Conservation (phyloP, 78 protist genomes). For the Dictyostelium capitatum region DNA sequence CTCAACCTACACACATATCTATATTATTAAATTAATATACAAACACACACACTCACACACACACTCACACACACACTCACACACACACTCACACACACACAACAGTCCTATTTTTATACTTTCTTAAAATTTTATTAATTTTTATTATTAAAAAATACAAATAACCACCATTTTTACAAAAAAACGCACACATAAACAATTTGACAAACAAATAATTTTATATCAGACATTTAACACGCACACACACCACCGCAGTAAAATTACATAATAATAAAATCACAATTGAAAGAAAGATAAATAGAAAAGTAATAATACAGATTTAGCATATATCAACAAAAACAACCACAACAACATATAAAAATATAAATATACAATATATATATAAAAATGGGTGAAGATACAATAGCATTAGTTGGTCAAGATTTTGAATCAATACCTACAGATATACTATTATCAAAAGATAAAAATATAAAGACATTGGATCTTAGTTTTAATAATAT, state of each 20-base stretch:
- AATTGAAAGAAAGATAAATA: background rate
- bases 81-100: too few species aligned
- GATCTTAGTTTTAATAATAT: conserved; percentile 81
- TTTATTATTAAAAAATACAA: too few species aligned
- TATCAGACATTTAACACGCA: too few species aligned
- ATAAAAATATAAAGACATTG: conserved; percentile 31
- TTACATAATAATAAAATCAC: too few species aligned
- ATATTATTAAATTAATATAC: background rate
- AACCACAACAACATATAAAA: background rate
- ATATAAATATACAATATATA: background rate
- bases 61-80: too few species aligned
- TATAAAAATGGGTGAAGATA: conserved; percentile 43
- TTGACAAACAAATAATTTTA: too few species aligned
- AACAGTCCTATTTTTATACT: background rate
- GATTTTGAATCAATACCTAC: conserved; percentile 49
- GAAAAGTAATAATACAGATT: background rate
- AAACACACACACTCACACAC: background rate
- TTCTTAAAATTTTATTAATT: too few species aligned
- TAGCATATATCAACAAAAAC: background rate
- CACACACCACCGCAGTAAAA: too few species aligned
- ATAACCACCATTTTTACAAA: background rate
- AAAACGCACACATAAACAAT: background rate
- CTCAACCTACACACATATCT: too few species aligned
- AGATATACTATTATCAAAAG: conserved; percentile 23
- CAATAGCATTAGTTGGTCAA: conserved; percentile 65